phyloP scores from a whole-genome alignment of 306 rosid species.

The Potentilla sterilis region DNA sequence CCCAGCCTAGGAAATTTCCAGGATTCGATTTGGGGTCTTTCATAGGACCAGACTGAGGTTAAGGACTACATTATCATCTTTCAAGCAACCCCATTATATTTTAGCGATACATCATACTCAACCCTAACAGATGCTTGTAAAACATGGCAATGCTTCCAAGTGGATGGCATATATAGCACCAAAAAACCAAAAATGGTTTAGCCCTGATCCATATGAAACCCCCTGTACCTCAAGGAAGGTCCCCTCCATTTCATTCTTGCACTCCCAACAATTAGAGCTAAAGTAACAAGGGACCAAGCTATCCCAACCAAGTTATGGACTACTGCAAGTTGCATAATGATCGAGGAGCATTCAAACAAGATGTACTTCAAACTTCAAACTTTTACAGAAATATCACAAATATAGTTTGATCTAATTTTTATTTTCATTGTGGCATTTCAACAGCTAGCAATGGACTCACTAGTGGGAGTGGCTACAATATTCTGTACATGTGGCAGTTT shows the following conservation, averaged over 20 bases:
- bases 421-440: background rate
- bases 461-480: background rate
- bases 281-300: background rate
- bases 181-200: background rate
- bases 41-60: background rate
- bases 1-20: background rate
- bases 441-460: background rate
- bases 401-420: no score
- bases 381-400: no score
- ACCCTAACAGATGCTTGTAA: background rate
- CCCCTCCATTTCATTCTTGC: background rate
- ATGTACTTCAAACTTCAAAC: no score
- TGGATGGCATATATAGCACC: background rate
- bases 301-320: background rate
- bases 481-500: background rate
- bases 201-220: background rate
- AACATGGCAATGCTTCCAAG: background rate
- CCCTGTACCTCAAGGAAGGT: background rate
- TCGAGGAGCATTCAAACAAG: background rate
- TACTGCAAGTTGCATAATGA: background rate
- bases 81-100: background rate
- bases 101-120: slow-evolving; percentile 1
- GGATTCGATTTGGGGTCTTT: background rate
- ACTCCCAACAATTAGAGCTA: background rate
- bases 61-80: background rate